Conservation (phyloP, 495 filamentous ascomycete species). For the Hyaloscypha finlandica region DNA sequence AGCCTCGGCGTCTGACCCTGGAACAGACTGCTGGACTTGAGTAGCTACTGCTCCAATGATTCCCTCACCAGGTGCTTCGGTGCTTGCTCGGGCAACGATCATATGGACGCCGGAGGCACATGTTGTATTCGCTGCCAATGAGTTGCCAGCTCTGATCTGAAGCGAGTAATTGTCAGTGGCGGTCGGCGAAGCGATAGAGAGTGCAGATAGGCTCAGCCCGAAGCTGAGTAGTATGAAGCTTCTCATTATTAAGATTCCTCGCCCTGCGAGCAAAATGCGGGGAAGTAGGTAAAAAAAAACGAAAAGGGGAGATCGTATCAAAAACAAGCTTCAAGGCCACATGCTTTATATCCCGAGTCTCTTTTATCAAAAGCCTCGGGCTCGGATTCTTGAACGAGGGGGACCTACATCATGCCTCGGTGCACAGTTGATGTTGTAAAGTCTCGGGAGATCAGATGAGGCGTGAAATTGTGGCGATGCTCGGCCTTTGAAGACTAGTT, state of each 20-base stretch:
- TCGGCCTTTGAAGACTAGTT: neutral
- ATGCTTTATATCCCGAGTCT: neutral
- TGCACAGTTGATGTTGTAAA: neutral
- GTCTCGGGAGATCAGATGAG: neutral
- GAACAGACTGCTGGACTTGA: slow-evolving; percentile 27
- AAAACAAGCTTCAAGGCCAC: neutral
- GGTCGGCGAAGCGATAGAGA: neutral
- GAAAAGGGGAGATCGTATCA: too few relatives aligned
- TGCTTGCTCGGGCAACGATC: slow-evolving; percentile 33
- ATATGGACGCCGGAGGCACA: slow-evolving; percentile 31
- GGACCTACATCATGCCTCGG: neutral
- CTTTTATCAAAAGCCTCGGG: neutral
- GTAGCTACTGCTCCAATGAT: slow-evolving; percentile 31
- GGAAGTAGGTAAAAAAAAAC: neutral
- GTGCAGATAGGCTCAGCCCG: slow-evolving; percentile 6
- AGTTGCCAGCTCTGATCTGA: slow-evolving; percentile 3
- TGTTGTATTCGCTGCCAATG: slow-evolving; percentile 5
- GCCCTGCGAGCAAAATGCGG: neutral
- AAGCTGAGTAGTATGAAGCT: neutral
- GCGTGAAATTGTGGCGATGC: neutral
- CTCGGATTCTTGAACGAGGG: neutral
- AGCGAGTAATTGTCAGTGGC: neutral
- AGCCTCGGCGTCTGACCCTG: slow-evolving; percentile 27
- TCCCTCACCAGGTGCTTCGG: slow-evolving; percentile 29
- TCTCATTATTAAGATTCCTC: neutral